These are phyloP conservation scores for Nicotiana benthamiana DNA, from an alignment of 257 asterid genomes.

Conservation along the genomic window DNA sequence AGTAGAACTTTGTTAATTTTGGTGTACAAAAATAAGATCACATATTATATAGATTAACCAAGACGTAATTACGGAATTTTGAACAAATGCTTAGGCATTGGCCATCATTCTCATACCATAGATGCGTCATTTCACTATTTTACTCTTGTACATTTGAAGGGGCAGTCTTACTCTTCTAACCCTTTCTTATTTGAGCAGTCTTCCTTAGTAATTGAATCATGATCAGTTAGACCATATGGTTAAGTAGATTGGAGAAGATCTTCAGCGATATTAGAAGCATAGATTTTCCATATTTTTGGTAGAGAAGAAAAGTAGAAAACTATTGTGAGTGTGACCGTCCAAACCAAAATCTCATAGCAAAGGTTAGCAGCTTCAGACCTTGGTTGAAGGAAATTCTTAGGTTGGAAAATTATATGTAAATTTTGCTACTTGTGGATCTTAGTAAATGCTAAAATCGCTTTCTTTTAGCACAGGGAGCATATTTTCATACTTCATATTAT, in stretches of 20 bases:
- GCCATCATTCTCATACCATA: not conserved
- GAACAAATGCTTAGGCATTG: not conserved
- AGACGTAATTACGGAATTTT: not conserved
- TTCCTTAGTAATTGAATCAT: not conserved
- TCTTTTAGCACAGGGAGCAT: not conserved
- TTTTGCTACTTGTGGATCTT: not conserved
- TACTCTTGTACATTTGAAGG: too few species aligned
- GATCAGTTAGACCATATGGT: not conserved
- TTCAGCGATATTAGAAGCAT: not conserved
- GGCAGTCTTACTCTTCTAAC: not conserved
- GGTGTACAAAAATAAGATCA: not conserved
- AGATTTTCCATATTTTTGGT: not conserved
- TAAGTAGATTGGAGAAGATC: not conserved
- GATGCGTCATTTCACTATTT: not conserved
- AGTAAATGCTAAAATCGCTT: not conserved
- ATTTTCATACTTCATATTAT: not conserved
- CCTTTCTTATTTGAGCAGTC: not conserved
- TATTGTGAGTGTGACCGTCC: not conserved
- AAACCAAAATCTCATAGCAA: not conserved
- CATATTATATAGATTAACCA: too few species aligned
- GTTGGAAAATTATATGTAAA: not conserved
- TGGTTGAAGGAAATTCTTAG: not conserved
- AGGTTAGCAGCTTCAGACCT: not conserved
- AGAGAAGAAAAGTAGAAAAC: not conserved
- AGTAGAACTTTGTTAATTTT: not conserved